Evolutionary conservation across 495 filamentous ascomycete species (phyloP), one percentile per base, ranked within the genome.

Genomic region (Hyaloscypha bicolor): DNA sequence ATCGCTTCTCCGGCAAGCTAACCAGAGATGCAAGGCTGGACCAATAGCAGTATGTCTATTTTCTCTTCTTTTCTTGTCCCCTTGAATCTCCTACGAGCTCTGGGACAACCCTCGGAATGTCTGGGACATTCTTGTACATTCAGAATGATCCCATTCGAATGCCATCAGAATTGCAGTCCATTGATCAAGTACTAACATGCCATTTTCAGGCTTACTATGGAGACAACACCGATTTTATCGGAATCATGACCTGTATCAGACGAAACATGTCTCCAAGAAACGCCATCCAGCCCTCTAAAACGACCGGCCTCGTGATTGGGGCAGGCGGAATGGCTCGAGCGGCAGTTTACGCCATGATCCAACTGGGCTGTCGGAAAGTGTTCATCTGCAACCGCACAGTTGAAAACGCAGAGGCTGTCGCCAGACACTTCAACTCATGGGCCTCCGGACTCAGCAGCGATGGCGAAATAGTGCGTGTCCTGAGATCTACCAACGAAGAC

Each of bases 221-320:
- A 8, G 91, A 94, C 63, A 95, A 95, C 73, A 95, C 91, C 0
- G 91, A 94, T 77, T 95, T 91, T 89, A 89, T 90, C 31, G 87
- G 91, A 16, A 91, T 94, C 31, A 62, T 73, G 69, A 74, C 66
- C 9, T 71, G 69, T 39, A 82, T 93, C 31, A 85, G 85, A 4
- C 85, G 91, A 32, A 91, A 91, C 62, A 87, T 94, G 60, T 93
- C 91, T 14, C 92, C 91, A 12, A 84, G 90, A 14, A 94, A 95
- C 72, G 89, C 88, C 4, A 89, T 93, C 5, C 88, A 88, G 64
- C 86, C 86, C 6, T 78, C 86, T 0, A 84, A 80, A 64, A 91
- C 89, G 2, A 90, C 88, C 0, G 91, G 83, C 0, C 76, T 95
- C 4, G 88, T 95, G 12, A 85, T 93, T 64, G 92, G 92, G 25